Percentiles rank a stretch among this genome's conserved stretches.
These are phyloP conservation scores for Trametes pubescens DNA, from an alignment of 1,284 basidiomycete genomes.

Conservation along the genomic window DNA sequence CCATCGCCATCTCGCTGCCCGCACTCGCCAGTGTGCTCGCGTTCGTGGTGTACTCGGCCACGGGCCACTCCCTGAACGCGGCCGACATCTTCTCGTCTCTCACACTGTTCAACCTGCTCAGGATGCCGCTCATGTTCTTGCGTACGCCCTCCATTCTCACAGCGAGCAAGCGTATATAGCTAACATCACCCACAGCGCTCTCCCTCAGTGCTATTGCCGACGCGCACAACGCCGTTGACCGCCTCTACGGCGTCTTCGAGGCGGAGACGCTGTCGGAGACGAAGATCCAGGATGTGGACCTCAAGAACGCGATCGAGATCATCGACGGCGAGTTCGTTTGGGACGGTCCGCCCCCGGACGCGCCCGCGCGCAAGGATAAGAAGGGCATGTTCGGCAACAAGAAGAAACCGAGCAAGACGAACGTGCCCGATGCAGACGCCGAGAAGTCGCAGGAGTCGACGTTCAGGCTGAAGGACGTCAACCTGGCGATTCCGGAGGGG, in stretches of 20 bases:
- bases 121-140: slow-evolving; percentile 80
- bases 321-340: slow-evolving; percentile 81
- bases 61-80: slow-evolving; percentile 73
- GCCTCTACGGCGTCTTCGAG: slow-evolving; percentile 77
- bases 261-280: slow-evolving; percentile 77
- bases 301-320: slow-evolving; percentile 71
- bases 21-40: slow-evolving; percentile 85
- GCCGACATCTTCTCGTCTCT: slow-evolving; percentile 84
- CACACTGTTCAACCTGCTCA: slow-evolving; percentile 81
- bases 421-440: slow-evolving; percentile 27
- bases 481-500: slow-evolving; percentile 73
- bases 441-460: slow-evolving; percentile 48
- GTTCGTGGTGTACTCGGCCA: slow-evolving; percentile 83
- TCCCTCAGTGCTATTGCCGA: slow-evolving; percentile 82
- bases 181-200: slow-evolving; percentile 73
- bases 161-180: too few species aligned
- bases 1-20: slow-evolving; percentile 76
- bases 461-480: slow-evolving; percentile 68
- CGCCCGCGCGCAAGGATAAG: slow-evolving; percentile 50
- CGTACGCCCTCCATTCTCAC: slow-evolving; percentile 49
- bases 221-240: slow-evolving; percentile 76
- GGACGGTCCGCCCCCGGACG: slow-evolving; percentile 77
- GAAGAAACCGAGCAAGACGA: slow-evolving; percentile 28
- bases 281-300: slow-evolving; percentile 55
- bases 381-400: slow-evolving; percentile 37